phyloP scores from a whole-genome alignment of 225 moss, liverwort and hornwort species.

The Takakia lepidozioides region DNA sequence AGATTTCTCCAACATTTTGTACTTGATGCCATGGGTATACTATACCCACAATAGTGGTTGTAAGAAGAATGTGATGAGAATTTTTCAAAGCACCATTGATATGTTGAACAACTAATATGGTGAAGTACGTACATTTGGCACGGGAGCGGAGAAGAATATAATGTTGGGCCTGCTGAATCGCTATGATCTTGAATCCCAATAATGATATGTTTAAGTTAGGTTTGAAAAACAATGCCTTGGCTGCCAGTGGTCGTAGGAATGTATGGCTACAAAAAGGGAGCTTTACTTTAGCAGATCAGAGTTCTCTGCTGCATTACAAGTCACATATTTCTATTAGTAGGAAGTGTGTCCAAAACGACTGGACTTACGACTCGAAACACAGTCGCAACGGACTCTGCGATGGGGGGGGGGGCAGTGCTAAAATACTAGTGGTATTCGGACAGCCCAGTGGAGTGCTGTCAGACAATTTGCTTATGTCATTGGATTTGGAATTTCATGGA shows the following conservation, averaged over 20 bases:
- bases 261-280: no score
- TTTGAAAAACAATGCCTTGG: not conserved
- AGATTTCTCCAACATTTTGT: not conserved
- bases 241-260: no score
- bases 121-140: not conserved
- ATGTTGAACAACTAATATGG: not conserved
- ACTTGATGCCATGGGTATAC: not conserved
- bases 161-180: not conserved
- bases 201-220: not conserved
- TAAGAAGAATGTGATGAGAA: not conserved
- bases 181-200: not conserved
- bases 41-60: no score
- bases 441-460: no score
- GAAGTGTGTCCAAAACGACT: no score
- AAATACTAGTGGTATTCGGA: not conserved
- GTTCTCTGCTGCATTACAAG: no score
- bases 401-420: not conserved
- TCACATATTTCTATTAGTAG: not conserved
- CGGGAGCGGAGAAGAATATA: no score
- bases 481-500: no score
- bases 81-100: no score
- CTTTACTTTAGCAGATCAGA: no score
- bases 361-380: not conserved
- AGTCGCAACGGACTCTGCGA: not conserved
- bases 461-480: no score